Conservation (phyloP, 2,329 filamentous ascomycete species). For the Penicillium verrucosum region DNA sequence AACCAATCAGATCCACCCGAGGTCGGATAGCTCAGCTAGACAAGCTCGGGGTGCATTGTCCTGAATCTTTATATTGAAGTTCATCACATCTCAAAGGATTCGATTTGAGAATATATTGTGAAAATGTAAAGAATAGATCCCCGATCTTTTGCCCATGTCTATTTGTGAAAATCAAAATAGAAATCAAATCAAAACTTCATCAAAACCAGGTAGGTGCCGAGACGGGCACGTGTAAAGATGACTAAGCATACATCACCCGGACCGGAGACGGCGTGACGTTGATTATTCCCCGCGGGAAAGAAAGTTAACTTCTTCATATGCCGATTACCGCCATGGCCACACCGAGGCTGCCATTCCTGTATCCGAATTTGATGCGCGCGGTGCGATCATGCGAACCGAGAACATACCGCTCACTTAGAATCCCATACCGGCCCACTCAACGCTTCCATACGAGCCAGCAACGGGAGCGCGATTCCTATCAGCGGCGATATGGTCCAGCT, state of each 20-base stretch:
- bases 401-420: conserved; percentile 44
- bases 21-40: neutral
- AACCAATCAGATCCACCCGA: neutral
- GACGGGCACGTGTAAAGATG: neutral
- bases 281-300: conserved; percentile 20
- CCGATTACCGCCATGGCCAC: conserved; percentile 53
- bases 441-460: conserved; percentile 38
- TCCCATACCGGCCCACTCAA: conserved; percentile 29
- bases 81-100: neutral
- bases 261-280: conserved; percentile 1
- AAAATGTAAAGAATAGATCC: neutral
- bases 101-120: too few relatives aligned
- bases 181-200: neutral
- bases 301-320: conserved; percentile 13
- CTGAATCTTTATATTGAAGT: neutral
- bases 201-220: neutral
- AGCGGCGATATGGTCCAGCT: conserved; percentile 48
- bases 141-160: too few relatives aligned
- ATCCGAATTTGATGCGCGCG: conserved; percentile 63
- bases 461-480: conserved; percentile 39
- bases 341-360: conserved; percentile 64
- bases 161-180: neutral
- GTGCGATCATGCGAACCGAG: conserved; percentile 49
- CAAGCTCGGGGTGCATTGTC: neutral
- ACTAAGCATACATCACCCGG: neutral